phyloP scores from a whole-genome alignment of 2,329 filamentous ascomycete genomes.

The Metarhizium rileyi region DNA sequence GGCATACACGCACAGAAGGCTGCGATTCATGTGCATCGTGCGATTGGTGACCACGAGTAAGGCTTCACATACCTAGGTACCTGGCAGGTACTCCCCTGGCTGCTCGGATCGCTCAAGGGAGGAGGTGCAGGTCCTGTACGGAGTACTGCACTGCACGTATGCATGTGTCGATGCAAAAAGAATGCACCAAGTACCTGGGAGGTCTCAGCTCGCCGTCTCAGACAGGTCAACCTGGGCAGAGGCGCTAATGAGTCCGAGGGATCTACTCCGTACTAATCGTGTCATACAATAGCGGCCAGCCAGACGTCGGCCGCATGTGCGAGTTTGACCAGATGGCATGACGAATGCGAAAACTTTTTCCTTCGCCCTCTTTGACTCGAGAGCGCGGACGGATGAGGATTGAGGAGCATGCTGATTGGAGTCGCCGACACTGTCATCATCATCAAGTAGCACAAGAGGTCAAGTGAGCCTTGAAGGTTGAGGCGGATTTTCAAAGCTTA shows the following conservation, averaged over 20 bases:
- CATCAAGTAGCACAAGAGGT: neutral
- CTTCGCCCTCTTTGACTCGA: neutral
- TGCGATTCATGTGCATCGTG: slow-evolving; percentile 8
- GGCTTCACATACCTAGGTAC: neutral
- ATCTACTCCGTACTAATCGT: slow-evolving; percentile 1
- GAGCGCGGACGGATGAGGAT: too few relatives aligned
- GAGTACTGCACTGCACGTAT: neutral
- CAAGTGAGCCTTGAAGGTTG: neutral
- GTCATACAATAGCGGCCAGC: neutral
- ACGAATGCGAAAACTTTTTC: neutral
- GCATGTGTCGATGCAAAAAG: neutral
- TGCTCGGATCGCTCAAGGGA: neutral
- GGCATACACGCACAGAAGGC: slow-evolving; percentile 5
- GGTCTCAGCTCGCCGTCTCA: neutral
- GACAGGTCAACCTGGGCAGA: neutral
- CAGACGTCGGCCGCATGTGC: neutral
- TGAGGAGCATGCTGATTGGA: neutral
- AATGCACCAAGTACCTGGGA: neutral
- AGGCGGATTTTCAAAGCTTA: slow-evolving; percentile 2
- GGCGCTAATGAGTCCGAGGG: neutral
- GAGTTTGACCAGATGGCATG: neutral
- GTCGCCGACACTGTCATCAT: neutral
- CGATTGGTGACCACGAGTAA: slow-evolving; percentile 4
- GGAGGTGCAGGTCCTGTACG: neutral
- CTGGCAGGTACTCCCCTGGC: neutral